A percentile compares a stretch with the other conserved stretches of the same genome.
phyloP scores from a whole-genome alignment of 257 asterid species.

The Plantago ovata region DNA sequence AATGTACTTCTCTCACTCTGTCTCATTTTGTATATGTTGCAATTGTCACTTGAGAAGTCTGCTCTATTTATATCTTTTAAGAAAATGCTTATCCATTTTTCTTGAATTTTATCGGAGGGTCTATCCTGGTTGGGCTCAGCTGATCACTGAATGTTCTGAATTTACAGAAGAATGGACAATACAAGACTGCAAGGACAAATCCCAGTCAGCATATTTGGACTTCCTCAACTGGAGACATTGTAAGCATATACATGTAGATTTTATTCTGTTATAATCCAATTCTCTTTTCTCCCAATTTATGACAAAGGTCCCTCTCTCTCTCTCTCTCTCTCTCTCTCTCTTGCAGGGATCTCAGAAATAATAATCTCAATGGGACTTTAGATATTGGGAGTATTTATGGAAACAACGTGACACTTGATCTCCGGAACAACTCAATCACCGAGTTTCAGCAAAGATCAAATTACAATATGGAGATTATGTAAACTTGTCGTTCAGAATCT shows the following conservation, averaged over 20 bases:
- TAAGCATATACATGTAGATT: slow-evolving; percentile 30
- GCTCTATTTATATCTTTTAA: not conserved
- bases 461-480: slow-evolving; percentile 47
- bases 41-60: not conserved
- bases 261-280: not conserved
- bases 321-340: not conserved
- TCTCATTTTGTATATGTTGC: not conserved
- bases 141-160: slow-evolving; percentile 20
- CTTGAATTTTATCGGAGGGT: no score
- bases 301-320: no score
- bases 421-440: slow-evolving; percentile 55
- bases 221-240: slow-evolving; percentile 68
- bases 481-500: slow-evolving; percentile 18
- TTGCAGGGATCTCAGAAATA: slow-evolving; percentile 57
- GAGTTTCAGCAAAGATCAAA: slow-evolving; percentile 41
- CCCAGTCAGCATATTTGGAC: slow-evolving; percentile 48
- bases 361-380: slow-evolving; percentile 56
- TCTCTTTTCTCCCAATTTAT: not conserved
- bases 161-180: slow-evolving; percentile 60
- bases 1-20: slow-evolving; percentile 45
- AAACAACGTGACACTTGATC: slow-evolving; percentile 53
- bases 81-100: not conserved
- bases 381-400: slow-evolving; percentile 58
- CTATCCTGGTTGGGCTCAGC: not conserved
- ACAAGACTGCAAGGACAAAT: slow-evolving; percentile 55